A percentile compares a stretch with the other conserved stretches of the same genome.
Conservation (phyloP, 495 filamentous ascomycete genomes). For the Hypoxylon crocopeplum region DNA sequence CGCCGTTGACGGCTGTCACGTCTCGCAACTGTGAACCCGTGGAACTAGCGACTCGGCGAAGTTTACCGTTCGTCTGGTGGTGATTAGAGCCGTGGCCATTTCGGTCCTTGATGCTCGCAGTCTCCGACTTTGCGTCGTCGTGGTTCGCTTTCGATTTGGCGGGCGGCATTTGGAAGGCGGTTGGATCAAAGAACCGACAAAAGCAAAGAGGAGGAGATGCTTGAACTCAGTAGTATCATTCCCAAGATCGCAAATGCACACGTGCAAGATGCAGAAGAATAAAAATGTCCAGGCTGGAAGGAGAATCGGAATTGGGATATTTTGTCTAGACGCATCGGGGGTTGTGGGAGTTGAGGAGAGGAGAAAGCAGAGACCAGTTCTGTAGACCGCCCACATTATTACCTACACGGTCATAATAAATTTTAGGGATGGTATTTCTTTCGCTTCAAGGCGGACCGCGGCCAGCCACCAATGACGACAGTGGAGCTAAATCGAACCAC, state of each 20-base stretch:
- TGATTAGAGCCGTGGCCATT: slow-evolving; percentile 44
- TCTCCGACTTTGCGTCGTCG: slow-evolving; percentile 57
- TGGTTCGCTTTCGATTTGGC: slow-evolving; percentile 47
- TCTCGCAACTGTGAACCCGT: slow-evolving; percentile 52
- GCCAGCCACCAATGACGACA: slow-evolving; percentile 41
- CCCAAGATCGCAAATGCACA: slow-evolving; percentile 9
- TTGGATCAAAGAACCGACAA: slow-evolving; percentile 35
- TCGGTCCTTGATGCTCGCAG: slow-evolving; percentile 51
- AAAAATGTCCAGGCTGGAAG: slow-evolving; percentile 1
- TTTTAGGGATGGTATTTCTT: slow-evolving; percentile 34
- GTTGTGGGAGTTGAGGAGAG: slow-evolving; percentile 20
- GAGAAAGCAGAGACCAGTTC: slow-evolving; percentile 19
- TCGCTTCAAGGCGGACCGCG: not conserved
- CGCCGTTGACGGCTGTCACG: slow-evolving; percentile 43
- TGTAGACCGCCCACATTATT: slow-evolving; percentile 33
- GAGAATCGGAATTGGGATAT: slow-evolving; percentile 18
- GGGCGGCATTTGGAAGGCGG: slow-evolving; percentile 34
- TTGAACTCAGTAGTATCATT: slow-evolving; percentile 29
- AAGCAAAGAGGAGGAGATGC: slow-evolving; percentile 7
- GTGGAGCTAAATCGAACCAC: slow-evolving; percentile 34
- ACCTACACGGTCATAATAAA: slow-evolving; percentile 14
- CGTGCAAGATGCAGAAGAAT: not conserved
- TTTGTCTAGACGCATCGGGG: slow-evolving; percentile 20
- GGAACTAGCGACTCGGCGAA: slow-evolving; percentile 55
- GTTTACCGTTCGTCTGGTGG: slow-evolving; percentile 53